Conservation (phyloP, 176 grass and related monocot genomes). For the Oropetium thomaeum region DNA sequence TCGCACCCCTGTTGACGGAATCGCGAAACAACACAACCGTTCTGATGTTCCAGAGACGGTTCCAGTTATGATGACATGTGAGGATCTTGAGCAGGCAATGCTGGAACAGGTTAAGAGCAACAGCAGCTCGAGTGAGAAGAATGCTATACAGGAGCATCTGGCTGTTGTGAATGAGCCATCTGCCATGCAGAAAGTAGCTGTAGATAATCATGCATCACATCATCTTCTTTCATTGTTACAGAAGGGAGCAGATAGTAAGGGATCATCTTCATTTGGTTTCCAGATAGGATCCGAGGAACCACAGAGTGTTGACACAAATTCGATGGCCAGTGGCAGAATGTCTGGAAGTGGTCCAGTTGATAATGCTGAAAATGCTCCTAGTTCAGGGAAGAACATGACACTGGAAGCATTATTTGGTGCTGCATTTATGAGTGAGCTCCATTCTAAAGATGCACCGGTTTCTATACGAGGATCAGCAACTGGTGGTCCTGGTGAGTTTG, state of each 20-base stretch:
- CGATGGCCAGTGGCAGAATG: slow-evolving; percentile 23
- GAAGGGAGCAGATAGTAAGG: slow-evolving; percentile 54
- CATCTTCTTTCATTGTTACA: slow-evolving; percentile 86
- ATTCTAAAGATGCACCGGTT: slow-evolving; percentile 86
- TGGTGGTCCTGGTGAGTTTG: slow-evolving; percentile 40
- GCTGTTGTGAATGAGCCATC: slow-evolving; percentile 27
- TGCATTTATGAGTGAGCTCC: slow-evolving; percentile 91
- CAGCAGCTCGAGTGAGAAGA: slow-evolving; percentile 28
- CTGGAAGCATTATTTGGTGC: slow-evolving; percentile 84
- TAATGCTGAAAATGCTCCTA: slow-evolving; percentile 40
- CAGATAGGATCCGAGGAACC: slow-evolving; percentile 42
- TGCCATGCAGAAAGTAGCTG: slow-evolving; percentile 36
- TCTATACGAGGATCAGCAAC: slow-evolving; percentile 58
- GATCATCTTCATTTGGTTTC: slow-evolving; percentile 30
- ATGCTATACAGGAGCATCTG: slow-evolving; percentile 33
- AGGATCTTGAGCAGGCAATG: slow-evolving; percentile 95
- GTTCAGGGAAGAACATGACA: slow-evolving; percentile 58
- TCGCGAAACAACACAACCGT: slow-evolving; percentile 36
- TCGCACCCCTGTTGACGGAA: slow-evolving; percentile 30
- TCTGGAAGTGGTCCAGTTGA: slow-evolving; percentile 43
- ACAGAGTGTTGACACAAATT: slow-evolving; percentile 25
- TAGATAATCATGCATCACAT: slow-evolving; percentile 80
- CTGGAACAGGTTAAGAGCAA: slow-evolving; percentile 47
- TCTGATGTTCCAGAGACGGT: slow-evolving; percentile 41
- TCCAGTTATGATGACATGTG: slow-evolving; percentile 78